Evolutionary conservation across 1,284 basidiomycete genomes (phyloP).

Genomic region (Trichosporon sp.): DNA sequence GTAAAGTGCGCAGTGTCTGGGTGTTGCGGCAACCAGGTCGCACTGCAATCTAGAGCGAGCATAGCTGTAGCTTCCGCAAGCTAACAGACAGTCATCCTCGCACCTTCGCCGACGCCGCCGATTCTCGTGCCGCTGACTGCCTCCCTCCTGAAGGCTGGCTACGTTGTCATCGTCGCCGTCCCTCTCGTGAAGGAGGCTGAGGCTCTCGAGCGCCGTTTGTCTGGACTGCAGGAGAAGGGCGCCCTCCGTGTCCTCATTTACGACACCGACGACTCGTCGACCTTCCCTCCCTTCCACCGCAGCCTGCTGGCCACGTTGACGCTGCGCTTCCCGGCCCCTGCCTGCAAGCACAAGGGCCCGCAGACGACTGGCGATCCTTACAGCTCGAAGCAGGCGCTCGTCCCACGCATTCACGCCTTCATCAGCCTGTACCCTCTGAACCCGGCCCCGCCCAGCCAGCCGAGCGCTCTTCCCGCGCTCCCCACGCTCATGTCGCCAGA

Average conservation of each 20-base stretch:
- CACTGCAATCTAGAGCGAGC: no score
- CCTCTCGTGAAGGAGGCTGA: slow-evolving; percentile 54
- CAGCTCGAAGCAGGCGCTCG: slow-evolving; percentile 44
- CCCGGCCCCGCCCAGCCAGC: slow-evolving; percentile 47
- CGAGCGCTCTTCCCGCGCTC: slow-evolving; percentile 50
- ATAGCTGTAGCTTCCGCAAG: not conserved
- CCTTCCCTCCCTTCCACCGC: slow-evolving; percentile 55
- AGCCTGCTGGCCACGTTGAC: slow-evolving; percentile 54
- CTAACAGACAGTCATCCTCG: slow-evolving; percentile 48
- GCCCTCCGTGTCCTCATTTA: slow-evolving; percentile 55
- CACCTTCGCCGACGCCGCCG: slow-evolving; percentile 50
- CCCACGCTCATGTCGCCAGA: slow-evolving; percentile 48
- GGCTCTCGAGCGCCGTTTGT: slow-evolving; percentile 47
- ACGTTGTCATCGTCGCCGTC: slow-evolving; percentile 55
- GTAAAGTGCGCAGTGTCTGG: not conserved
- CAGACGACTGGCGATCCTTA: slow-evolving; percentile 43
- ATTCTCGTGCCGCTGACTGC: slow-evolving; percentile 50
- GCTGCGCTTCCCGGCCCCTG: slow-evolving; percentile 48
- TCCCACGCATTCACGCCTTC: slow-evolving; percentile 53
- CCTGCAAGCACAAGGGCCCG: slow-evolving; percentile 25
- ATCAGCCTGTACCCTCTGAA: slow-evolving; percentile 54
- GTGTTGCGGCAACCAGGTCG: no score
- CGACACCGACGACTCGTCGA: slow-evolving; percentile 53
- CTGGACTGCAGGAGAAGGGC: slow-evolving; percentile 46
- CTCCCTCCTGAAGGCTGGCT: slow-evolving; percentile 52